A percentile compares a stretch with the other conserved stretches of the same genome.
Evolutionary conservation across 345 rosid species (phyloP).

Genomic region (Angophora floribunda): DNA sequence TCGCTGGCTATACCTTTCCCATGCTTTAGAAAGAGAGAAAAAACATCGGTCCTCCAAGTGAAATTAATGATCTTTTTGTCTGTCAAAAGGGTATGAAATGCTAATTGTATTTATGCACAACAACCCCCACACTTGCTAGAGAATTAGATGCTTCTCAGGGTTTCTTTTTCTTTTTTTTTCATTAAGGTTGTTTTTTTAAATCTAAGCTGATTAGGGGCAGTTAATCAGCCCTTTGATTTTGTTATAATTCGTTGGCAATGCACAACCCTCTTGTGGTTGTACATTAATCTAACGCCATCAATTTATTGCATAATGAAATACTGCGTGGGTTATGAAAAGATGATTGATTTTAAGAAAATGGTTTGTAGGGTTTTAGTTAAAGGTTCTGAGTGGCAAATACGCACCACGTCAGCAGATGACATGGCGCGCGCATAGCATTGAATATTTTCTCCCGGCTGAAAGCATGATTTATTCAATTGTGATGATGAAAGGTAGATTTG

Average conservation of each 20-base stretch:
- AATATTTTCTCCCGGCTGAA: no score
- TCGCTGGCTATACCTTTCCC: neutral
- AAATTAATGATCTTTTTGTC: neutral
- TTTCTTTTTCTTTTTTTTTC: neutral
- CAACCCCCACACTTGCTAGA: neutral
- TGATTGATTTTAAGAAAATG: neutral
- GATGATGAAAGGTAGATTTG: neutral
- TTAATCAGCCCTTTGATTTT: neutral
- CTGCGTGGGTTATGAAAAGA: neutral
- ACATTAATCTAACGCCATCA: neutral
- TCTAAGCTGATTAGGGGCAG: neutral
- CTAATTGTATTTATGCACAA: neutral
- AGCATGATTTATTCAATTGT: neutral
- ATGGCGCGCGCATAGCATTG: no score
- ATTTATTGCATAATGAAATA: neutral
- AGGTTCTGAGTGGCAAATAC: no score
- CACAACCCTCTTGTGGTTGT: neutral
- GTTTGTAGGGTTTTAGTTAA: neutral
- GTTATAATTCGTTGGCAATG: neutral
- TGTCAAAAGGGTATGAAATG: neutral
- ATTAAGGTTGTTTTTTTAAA: neutral
- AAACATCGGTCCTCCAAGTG: neutral
- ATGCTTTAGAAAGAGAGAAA: neutral
- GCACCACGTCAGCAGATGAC: no score
- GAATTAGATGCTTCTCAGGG: neutral